phyloP scores from a whole-genome alignment of 306 rosid species.

The Quercus wislizeni region DNA sequence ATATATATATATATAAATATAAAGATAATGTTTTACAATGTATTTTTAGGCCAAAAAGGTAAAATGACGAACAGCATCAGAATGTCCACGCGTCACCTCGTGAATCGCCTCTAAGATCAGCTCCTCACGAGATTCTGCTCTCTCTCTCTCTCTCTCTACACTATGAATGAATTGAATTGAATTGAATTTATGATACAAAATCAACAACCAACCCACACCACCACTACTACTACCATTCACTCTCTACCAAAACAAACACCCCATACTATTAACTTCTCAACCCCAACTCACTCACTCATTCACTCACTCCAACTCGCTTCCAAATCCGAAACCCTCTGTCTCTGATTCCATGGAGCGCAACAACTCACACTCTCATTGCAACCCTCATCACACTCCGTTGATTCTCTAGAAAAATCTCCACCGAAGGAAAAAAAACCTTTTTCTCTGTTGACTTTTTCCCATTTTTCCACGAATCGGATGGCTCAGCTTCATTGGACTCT shows the following conservation, averaged over 20 bases:
- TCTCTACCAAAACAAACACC: too few relatives aligned
- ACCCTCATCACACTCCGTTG: slow-evolving; percentile 33
- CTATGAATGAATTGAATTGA: too few relatives aligned
- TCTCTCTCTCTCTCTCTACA: too few relatives aligned
- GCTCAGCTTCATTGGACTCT: slow-evolving; percentile 42
- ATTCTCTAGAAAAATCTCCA: slow-evolving; percentile 31
- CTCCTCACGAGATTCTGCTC: slow-evolving; percentile 49
- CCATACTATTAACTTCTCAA: neutral
- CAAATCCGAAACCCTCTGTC: neutral
- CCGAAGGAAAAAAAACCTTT: neutral
- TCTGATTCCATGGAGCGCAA: slow-evolving; percentile 22
- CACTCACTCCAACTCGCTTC: slow-evolving; percentile 14
- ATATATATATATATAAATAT: too few relatives aligned
- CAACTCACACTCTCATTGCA: slow-evolving; percentile 25
- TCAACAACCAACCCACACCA: too few relatives aligned
- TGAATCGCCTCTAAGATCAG: slow-evolving; percentile 22
- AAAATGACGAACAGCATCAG: slow-evolving; percentile 11
- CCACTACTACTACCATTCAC: too few relatives aligned
- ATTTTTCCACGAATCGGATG: slow-evolving; percentile 44
- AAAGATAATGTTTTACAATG: too few relatives aligned
- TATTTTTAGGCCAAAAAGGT: neutral
- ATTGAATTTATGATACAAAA: too few relatives aligned
- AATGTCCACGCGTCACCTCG: slow-evolving; percentile 37
- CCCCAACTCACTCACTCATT: slow-evolving; percentile 23
- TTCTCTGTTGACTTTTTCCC: slow-evolving; percentile 47